Evolutionary conservation across 2,329 filamentous ascomycete species (phyloP), one percentile per base, ranked within the genome.

Genomic region (Fusarium burgessii): DNA sequence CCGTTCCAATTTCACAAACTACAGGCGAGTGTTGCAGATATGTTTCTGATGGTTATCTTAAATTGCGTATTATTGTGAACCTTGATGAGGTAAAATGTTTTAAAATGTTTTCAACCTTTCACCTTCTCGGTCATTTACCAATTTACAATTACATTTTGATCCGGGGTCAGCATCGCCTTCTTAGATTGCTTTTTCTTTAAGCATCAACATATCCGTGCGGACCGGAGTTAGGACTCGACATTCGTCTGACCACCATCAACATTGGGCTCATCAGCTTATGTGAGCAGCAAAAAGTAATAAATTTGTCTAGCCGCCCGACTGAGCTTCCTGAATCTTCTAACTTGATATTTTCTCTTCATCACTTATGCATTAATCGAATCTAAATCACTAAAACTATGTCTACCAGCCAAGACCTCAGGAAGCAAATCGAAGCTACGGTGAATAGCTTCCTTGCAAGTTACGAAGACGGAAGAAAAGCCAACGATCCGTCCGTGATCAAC

Each of bases 391-490:
- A 20, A 5, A n/a, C 5, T 15, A 70, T 70, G 60, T 45, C 60
- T 47, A n/a, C 43, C 29, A 40, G 25, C 38, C 36, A 47, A 41
- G 32, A 56, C 11, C 29, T 66, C 7, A 66, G 46, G 13, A 56
- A 36, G 14, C 29, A 20, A 23, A 71, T 71, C 10, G 68, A 72
- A 35, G 50, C 27, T 17, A 72, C 69, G 11, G 15, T 61, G 9
- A 46, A 47, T 43, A 64, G 45, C 4, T 71, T 72, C 13, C 20
- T 71, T 5, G 36, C 33, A 8, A 41, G 56, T 11, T 71, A 72
- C 17, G 62, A 69, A 15, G 69, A 71, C 10, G 64, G 64, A 11
- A 71, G 42, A 6, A 29, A 25, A 18, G 47, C 64, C 17, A 62
- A 62, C 6, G 41, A 71, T 1, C 8, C 60, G 0, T 23, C 59